These are phyloP conservation scores for Verticillium dahliae DNA, from an alignment of 2,329 filamentous ascomycete genomes.

Conservation along the genomic window DNA sequence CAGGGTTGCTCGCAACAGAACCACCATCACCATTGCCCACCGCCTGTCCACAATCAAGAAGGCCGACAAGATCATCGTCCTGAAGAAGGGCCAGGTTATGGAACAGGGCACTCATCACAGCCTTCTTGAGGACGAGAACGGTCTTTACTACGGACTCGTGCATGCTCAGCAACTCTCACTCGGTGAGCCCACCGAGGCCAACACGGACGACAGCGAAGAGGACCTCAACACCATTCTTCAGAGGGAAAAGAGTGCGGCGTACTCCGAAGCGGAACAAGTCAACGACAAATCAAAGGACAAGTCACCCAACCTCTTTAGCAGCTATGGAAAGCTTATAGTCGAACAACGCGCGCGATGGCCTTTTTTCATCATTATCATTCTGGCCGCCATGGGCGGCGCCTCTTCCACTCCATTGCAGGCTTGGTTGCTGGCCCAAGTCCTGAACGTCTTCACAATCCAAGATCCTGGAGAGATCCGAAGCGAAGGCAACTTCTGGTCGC, in stretches of 20 bases:
- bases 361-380: slow-evolving; percentile 41
- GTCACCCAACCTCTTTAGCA: slow-evolving; percentile 38
- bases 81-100: slow-evolving; percentile 63
- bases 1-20: slow-evolving; percentile 54
- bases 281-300: slow-evolving; percentile 24
- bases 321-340: slow-evolving; percentile 49
- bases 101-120: slow-evolving; percentile 73
- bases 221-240: slow-evolving; percentile 30
- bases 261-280: slow-evolving; percentile 22
- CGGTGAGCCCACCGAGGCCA: slow-evolving; percentile 35
- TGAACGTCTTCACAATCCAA: slow-evolving; percentile 39
- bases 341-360: slow-evolving; percentile 48
- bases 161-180: slow-evolving; percentile 53
- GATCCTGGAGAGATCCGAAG: slow-evolving; percentile 22
- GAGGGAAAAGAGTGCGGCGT: slow-evolving; percentile 38
- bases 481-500: slow-evolving; percentile 53
- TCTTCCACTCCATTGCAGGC: slow-evolving; percentile 44
- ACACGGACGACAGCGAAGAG: slow-evolving; percentile 29
- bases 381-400: slow-evolving; percentile 36
- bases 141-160: slow-evolving; percentile 64
- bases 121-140: slow-evolving; percentile 52
- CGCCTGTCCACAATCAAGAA: slow-evolving; percentile 68
- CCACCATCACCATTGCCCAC: slow-evolving; percentile 70
- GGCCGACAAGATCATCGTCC: slow-evolving; percentile 72
- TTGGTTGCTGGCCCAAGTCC: slow-evolving; percentile 47